Conservation (phyloP, 1,284 basidiomycete genomes). For the Ustanciosporium gigantosporum region DNA sequence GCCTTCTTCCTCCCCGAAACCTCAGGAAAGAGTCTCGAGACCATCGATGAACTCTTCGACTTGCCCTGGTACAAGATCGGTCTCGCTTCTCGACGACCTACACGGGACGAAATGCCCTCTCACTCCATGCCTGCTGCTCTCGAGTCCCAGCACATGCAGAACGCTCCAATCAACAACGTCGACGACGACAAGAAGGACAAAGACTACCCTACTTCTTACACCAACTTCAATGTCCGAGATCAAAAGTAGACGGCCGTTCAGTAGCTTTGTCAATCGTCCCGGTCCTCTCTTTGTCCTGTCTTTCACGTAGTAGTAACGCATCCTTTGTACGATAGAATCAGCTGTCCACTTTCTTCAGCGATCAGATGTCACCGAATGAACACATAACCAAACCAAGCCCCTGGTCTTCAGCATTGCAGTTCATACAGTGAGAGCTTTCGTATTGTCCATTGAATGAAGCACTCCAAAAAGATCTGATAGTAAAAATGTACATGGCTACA, state of each 20-base stretch:
- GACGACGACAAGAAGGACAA: constrained; percentile 26
- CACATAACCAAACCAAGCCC: no score
- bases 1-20: constrained; percentile 39
- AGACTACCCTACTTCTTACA: constrained; percentile 1
- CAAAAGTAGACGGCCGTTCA: not conserved
- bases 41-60: constrained; percentile 39
- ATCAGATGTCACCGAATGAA: no score
- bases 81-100: constrained; percentile 22
- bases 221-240: not conserved
- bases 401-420: no score
- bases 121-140: constrained; percentile 42
- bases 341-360: no score
- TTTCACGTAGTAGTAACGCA: no score
- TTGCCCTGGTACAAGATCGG: constrained; percentile 43
- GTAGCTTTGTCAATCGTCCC: no score
- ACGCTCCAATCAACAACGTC: not conserved
- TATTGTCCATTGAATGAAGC: no score
- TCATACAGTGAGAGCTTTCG: no score
- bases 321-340: not conserved
- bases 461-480: no score
- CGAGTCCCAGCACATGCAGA: constrained; percentile 14
- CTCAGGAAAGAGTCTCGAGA: constrained; percentile 36
- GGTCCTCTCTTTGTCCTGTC: no score
- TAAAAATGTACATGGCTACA: no score
- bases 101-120: constrained; percentile 25